A percentile compares a stretch with the other conserved stretches of the same genome.
Evolutionary conservation across 441 rosid species (phyloP).

Genomic region (Euphorbia celastroides): DNA sequence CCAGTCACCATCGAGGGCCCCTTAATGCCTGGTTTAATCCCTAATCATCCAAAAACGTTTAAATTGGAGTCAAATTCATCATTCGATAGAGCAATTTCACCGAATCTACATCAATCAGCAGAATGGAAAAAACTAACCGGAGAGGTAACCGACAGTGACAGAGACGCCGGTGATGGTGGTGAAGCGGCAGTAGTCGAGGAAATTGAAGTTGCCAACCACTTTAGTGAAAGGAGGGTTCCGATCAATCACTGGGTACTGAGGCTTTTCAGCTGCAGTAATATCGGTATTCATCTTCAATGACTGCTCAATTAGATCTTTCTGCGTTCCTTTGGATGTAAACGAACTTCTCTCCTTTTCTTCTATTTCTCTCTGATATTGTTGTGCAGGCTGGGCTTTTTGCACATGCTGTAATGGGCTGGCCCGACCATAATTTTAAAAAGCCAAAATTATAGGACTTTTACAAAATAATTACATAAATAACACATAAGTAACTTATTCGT

Average conservation of each 20-base stretch:
- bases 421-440: no score
- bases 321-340: no score
- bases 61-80: not conserved
- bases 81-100: not conserved
- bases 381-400: no score
- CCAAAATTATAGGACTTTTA: no score
- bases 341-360: no score
- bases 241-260: conserved; percentile 68
- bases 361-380: no score
- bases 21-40: conserved; percentile 77
- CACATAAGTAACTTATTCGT: no score
- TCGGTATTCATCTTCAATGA: conserved; percentile 71
- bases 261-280: conserved; percentile 55
- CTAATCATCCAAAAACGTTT: conserved; percentile 22
- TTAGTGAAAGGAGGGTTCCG: conserved; percentile 69
- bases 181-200: conserved; percentile 82
- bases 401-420: no score
- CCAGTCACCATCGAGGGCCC: conserved; percentile 98
- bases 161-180: conserved; percentile 73
- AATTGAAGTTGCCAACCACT: conserved; percentile 72
- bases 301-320: no score
- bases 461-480: no score
- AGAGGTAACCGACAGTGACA: conserved; percentile 95
- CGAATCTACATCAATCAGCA: not conserved
- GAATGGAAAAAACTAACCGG: conserved; percentile 36